A percentile compares a stretch with the other conserved stretches of the same genome.
Conservation (phyloP, 2,329 filamentous ascomycete species). For the Pestalotiopsis fici region DNA sequence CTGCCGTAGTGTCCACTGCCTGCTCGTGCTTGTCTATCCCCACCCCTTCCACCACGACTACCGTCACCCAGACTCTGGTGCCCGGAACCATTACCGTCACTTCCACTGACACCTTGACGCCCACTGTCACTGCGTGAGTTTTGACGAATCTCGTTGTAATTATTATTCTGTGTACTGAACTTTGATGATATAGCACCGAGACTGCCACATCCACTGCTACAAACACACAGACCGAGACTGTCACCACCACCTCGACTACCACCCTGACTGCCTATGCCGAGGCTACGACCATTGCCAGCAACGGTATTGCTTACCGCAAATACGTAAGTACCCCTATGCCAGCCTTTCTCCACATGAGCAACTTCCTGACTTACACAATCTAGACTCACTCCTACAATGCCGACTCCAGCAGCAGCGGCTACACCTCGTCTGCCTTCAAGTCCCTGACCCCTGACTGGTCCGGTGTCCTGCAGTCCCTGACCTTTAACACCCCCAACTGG, state of each 20-base stretch:
- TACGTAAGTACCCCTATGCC: background rate
- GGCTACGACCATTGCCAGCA: slow-evolving; percentile 11
- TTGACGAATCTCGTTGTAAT: no score
- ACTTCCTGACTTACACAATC: no score
- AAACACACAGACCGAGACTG: slow-evolving; percentile 5
- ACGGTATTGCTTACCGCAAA: slow-evolving; percentile 13
- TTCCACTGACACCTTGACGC: background rate
- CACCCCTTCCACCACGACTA: slow-evolving; percentile 9
- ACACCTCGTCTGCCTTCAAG: slow-evolving; percentile 14
- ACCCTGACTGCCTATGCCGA: slow-evolving; percentile 16
- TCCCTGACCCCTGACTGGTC: slow-evolving; percentile 2
- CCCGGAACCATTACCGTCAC: background rate
- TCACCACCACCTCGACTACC: slow-evolving; percentile 3
- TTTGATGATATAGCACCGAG: background rate
- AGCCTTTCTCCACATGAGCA: no score
- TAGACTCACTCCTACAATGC: slow-evolving; percentile 11
- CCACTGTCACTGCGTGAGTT: background rate
- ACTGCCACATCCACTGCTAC: slow-evolving; percentile 1
- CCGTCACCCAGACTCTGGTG: background rate
- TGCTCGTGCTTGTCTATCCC: slow-evolving; percentile 15
- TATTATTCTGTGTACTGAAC: background rate
- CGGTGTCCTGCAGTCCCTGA: slow-evolving; percentile 6
- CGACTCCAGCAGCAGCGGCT: slow-evolving; percentile 5
- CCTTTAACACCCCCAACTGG: slow-evolving; percentile 8
- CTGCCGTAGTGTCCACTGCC: slow-evolving; percentile 6